Conservation (phyloP, 768 basidiomycete genomes). For the Podaxis mareebaensis region DNA sequence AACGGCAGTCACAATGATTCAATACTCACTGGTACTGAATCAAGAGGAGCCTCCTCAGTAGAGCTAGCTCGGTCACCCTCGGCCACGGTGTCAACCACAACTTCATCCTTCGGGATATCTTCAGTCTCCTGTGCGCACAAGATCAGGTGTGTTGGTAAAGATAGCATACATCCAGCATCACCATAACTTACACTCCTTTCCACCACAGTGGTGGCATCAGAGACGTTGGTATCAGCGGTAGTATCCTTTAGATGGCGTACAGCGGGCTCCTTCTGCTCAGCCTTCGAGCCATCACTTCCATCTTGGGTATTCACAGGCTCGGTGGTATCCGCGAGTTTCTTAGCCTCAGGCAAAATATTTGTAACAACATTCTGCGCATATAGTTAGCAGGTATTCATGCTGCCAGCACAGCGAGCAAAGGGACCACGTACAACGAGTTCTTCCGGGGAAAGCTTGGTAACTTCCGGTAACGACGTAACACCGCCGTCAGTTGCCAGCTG, state of each 20-base stretch:
- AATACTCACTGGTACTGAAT: neutral
- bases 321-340: neutral
- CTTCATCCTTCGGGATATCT: constrained; percentile 6
- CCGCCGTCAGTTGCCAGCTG: neutral
- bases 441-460: constrained; percentile 2
- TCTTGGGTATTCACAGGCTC: neutral
- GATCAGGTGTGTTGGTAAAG: neutral
- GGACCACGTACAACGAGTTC: constrained; percentile 2
- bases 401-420: neutral
- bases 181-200: neutral
- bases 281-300: neutral
- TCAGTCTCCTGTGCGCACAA: neutral
- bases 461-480: constrained; percentile 1
- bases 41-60: constrained; percentile 2
- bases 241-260: constrained; percentile 4
- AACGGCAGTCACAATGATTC: constrained; percentile 5
- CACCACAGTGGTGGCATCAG: constrained; percentile 8
- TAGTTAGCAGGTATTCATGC: neutral
- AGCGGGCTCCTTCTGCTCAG: neutral
- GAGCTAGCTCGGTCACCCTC: neutral
- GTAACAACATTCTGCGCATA: neutral
- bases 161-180: neutral
- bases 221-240: neutral
- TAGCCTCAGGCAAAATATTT: neutral
- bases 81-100: constrained; percentile 1